phyloP scores from a whole-genome alignment of 2,329 filamentous ascomycete species.

The Pseudogymnoascus sp. region DNA sequence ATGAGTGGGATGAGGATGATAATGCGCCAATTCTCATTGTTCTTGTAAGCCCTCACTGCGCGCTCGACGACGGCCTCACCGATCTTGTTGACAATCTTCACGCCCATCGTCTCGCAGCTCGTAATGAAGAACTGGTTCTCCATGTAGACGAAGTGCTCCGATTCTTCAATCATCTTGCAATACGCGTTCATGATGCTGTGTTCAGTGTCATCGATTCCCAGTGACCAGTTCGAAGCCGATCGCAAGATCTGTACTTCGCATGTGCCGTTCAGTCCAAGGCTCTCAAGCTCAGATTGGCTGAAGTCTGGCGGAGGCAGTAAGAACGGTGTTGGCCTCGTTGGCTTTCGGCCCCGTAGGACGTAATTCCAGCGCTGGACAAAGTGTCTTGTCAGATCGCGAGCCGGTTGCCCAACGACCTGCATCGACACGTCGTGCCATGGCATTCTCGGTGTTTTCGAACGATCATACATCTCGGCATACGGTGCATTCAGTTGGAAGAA shows the following conservation, averaged over 20 bases:
- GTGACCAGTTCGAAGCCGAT: slow-evolving; percentile 84
- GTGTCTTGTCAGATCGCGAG: slow-evolving; percentile 86
- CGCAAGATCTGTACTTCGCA: slow-evolving; percentile 95
- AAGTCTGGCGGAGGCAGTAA: slow-evolving; percentile 90
- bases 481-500: slow-evolving; percentile 90
- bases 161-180: slow-evolving; percentile 87
- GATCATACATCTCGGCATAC: slow-evolving; percentile 98
- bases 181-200: slow-evolving; percentile 96
- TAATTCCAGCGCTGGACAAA: slow-evolving; percentile 99
- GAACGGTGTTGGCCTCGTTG: slow-evolving; percentile 88
- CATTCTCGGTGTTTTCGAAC: slow-evolving; percentile 83
- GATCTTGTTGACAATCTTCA: slow-evolving; percentile 85
- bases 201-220: slow-evolving; percentile 81
- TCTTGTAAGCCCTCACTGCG: slow-evolving; percentile 74
- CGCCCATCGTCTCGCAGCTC: slow-evolving; percentile 80
- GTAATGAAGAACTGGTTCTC: slow-evolving; percentile 99
- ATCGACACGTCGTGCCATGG: slow-evolving; percentile 98
- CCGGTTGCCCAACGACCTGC: slow-evolving; percentile 95
- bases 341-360: slow-evolving; percentile 83
- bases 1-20: slow-evolving; percentile 89
- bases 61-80: slow-evolving; percentile 91
- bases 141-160: slow-evolving; percentile 96
- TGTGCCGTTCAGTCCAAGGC: slow-evolving; percentile 81
- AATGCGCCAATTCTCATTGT: slow-evolving; percentile 84
- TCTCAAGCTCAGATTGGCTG: slow-evolving; percentile 75